Base-by-base conservation (phyloP, 140 eudicot genomes). In the Bidens hawaiensis region DNA sequence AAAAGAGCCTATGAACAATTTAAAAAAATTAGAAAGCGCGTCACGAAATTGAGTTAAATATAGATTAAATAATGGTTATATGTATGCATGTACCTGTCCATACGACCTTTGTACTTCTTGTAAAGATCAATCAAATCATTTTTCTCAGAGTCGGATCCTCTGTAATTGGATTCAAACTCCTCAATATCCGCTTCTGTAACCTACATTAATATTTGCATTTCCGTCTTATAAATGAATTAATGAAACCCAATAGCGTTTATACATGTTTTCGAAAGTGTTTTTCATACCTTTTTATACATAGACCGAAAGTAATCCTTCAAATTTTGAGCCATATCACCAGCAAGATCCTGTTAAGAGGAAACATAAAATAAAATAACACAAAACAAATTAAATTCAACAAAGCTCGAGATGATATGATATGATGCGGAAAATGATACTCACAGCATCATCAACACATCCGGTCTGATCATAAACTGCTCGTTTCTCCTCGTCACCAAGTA, bases 401-500 rank as follows among this genome's bases (percentile, higher is more conserved):
- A 73, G 19, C 21, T 6, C 5, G n/a, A 9, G 34, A 33, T 34
- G 5, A 52, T 51, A 52, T 24, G 0, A 51, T 36, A 46, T 2
- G 51, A 27, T 46, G 46, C 53, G 49, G 9, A 55, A 15, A 7
- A 22, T 3, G 69, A 14, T 15, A 85, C 99, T 88, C 50, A 93
- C 99, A 40, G 80, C 94, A 85, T 93, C 99, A 67, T 93, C 99
- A 68, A 88, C 84, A 71, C 91, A 81, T 21, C 99, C 99, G 61
- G 97, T 93, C 78, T 88, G 94, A 77, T 93, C 99, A 93, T 93
- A 93, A 40, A 88, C 76, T 30, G 95, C 80, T 41, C 95, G 76
- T 66, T 93, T 93, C 70, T 93, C 99, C 57, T 88, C 97, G 56
- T 93, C 99, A 48, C 97, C 97, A 61, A 93, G 99, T 60, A 93